Evolutionary conservation across 129 eudicot genomes (phyloP), one percentile per base, ranked within the genome.

Genomic region (Lactuca sativa): DNA sequence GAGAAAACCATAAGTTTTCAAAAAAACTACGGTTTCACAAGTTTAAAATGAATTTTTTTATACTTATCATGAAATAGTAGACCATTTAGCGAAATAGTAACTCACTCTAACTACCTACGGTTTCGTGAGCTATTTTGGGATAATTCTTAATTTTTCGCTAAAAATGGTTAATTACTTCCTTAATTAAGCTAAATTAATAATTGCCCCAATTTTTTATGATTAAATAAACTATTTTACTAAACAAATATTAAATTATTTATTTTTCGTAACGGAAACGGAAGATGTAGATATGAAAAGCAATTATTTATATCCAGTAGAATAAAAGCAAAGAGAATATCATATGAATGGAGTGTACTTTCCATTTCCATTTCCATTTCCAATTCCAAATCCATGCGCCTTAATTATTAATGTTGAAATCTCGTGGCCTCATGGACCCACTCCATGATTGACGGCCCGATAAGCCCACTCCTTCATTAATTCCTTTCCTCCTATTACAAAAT

Each of bases 401-500:
- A 80, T 80, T 47, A 63, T 32, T 15, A 51, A 56, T 2, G 72
- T 62, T 11, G 80, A 76, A 80, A 74, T 80, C 77, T 11, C 68
- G 37, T 56, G 43, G 61, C 63, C 47, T 66, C 77, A 38, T 77
- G 71, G 80, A 56, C 80, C 78, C 65, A 73, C 58, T 56, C 63
- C 82, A 72, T 78, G 82, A 78, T 78, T 72, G 78, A 73, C 78
- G 78, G 71, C 69, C 73, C 82, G 57, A 52, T 59, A 58, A 43
- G 10, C 33, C 40, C 25, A 56, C 21, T 67, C 12, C 40, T 38
- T 4, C 41, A 30, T 59, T 60, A 43, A 43, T 59, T 41, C 34
- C 30, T 25, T 25, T 25, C 30, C 30, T 25, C 30, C 47, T 38
- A 40, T 56, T 44, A 44, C 11, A 31, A 56, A 36, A 54, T 56